Percentiles rank a stretch among this genome's conserved stretches.
These are phyloP conservation scores for Ilyonectria sp. DNA, from an alignment of 2,329 filamentous ascomycete genomes.

Conservation along the genomic window DNA sequence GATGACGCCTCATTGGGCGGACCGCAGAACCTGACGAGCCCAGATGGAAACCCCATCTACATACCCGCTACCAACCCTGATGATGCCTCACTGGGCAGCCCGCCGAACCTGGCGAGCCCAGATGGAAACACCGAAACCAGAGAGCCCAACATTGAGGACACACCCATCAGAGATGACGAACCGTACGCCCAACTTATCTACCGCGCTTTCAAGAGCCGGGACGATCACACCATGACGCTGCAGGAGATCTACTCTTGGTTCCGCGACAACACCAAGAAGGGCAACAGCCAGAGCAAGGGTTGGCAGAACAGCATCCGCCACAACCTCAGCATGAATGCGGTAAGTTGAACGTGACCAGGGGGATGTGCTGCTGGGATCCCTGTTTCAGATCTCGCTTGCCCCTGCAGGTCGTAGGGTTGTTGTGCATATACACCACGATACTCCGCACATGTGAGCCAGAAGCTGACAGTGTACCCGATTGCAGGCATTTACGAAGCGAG, in stretches of 20 bases:
- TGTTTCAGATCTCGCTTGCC: conserved; percentile 32
- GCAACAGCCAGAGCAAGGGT: conserved; percentile 78
- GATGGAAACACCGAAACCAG: conserved; percentile 20
- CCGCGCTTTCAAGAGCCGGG: conserved; percentile 78
- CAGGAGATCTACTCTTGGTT: conserved; percentile 96
- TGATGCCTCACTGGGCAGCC: conserved; percentile 19
- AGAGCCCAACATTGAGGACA: too few relatives aligned
- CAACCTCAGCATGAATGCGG: conserved; percentile 95
- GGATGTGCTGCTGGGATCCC: conserved; percentile 31
- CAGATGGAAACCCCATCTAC: conserved; percentile 33
- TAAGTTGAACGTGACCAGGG: conserved; percentile 59
- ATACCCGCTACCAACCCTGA: conserved; percentile 28
- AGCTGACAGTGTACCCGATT: conserved; percentile 35
- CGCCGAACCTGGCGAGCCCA: conserved; percentile 26
- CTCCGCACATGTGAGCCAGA: neutral
- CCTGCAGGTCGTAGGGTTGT: conserved; percentile 25
- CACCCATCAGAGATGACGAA: conserved; percentile 60
- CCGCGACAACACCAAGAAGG: conserved; percentile 83
- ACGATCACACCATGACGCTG: conserved; percentile 80
- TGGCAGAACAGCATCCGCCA: conserved; percentile 98
- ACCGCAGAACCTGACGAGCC: conserved; percentile 23
- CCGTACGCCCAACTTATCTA: conserved; percentile 90
- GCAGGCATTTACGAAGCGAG: conserved; percentile 61
- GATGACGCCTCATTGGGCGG: conserved; percentile 24
- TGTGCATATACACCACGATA: conserved; percentile 26